These are phyloP conservation scores for Saprolegnia parasitica DNA, from an alignment of 352 stramenopile species.

Conservation along the genomic window DNA sequence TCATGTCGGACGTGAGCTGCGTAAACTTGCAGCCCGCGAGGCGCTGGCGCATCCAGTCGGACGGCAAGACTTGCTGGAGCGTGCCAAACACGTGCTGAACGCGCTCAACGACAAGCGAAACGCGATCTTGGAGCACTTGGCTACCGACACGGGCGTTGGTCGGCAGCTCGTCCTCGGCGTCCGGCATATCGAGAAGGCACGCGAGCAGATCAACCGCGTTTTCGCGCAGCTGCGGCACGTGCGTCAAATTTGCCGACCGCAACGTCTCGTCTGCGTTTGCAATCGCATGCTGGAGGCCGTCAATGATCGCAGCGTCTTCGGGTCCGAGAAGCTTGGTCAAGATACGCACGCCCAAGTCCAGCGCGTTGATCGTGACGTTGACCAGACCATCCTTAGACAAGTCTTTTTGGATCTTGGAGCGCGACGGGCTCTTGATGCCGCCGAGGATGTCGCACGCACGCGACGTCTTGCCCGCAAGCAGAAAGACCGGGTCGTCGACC, in stretches of 20 bases:
- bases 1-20: constrained; percentile 46
- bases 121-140: constrained; percentile 29
- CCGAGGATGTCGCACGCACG: constrained; percentile 54
- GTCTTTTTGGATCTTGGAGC: constrained; percentile 61
- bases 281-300: constrained; percentile 59
- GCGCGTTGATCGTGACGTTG: constrained; percentile 66
- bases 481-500: constrained; percentile 82
- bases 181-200: constrained; percentile 76
- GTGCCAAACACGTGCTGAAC: constrained; percentile 27
- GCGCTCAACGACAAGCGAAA: constrained; percentile 21
- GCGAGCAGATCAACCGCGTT: constrained; percentile 80
- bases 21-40: constrained; percentile 60
- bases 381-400: constrained; percentile 69
- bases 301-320: constrained; percentile 52
- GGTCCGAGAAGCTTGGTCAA: constrained; percentile 70
- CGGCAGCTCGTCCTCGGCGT: constrained; percentile 37
- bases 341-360: constrained; percentile 80
- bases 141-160: constrained; percentile 1
- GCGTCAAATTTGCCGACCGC: constrained; percentile 62
- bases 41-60: constrained; percentile 33
- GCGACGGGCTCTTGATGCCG: constrained; percentile 42
- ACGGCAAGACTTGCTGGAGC: constrained; percentile 25
- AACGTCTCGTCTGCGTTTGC: constrained; percentile 55
- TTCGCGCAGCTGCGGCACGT: constrained; percentile 70
- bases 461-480: constrained; percentile 79